A percentile compares a stretch with the other conserved stretches of the same genome.
Evolutionary conservation across 148 eudicot species (phyloP).

Genomic region (Amaranthus palmeri): DNA sequence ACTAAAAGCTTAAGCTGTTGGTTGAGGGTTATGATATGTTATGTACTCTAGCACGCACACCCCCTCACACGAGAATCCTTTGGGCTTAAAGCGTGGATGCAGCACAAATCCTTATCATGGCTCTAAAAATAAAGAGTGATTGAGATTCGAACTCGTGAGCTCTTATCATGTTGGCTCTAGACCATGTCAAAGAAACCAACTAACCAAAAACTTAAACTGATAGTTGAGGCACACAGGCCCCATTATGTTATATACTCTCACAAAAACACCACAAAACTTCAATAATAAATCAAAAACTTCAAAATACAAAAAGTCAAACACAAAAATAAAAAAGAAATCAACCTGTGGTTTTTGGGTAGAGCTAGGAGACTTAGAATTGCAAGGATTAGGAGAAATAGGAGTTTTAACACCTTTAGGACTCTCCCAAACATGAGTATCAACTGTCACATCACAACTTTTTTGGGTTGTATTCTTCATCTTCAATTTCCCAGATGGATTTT

Average conservation of each 20-base stretch:
- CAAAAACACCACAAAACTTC: not conserved
- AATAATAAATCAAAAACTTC: too few relatives aligned
- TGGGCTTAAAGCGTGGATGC: too few relatives aligned
- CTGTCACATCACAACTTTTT: constrained; percentile 29
- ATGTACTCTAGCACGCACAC: too few relatives aligned
- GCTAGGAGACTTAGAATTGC: constrained; percentile 38
- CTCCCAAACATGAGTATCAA: constrained; percentile 39
- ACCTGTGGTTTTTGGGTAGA: constrained; percentile 49
- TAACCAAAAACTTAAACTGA: too few relatives aligned
- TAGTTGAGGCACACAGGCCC: not conserved
- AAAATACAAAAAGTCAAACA: not conserved
- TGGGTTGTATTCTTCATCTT: constrained; percentile 26
- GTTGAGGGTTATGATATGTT: too few relatives aligned
- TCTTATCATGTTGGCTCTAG: too few relatives aligned
- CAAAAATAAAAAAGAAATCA: not conserved
- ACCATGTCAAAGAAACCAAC: too few relatives aligned
- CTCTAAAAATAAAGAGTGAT: too few relatives aligned
- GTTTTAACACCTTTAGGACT: constrained; percentile 38
- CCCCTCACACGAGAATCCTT: too few relatives aligned
- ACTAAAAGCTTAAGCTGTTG: too few relatives aligned
- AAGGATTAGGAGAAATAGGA: constrained; percentile 35
- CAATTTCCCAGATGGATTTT: constrained; percentile 30
- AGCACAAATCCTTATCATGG: too few relatives aligned
- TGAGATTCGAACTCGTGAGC: too few relatives aligned
- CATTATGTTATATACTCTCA: not conserved